Base-by-base conservation (phyloP, 768 basidiomycete genomes). In the Chalciporus piperatus region DNA sequence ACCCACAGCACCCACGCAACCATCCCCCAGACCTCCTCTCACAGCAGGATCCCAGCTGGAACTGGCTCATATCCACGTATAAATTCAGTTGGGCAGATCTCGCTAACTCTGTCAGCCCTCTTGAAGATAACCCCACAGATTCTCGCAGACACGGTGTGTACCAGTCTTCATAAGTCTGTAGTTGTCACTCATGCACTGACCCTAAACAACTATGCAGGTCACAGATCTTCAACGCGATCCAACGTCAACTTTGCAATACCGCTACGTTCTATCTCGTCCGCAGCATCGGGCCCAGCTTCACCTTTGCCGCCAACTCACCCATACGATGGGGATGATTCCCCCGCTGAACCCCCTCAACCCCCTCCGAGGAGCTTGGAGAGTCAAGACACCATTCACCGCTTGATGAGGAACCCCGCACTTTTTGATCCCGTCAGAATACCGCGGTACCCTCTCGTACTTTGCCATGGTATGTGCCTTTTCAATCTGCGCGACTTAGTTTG, bases 381-480 rank as follows among this genome's bases (percentile, higher is more conserved):
- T 20, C 64, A 66, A 27, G 86, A 84, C 58, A 72, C 67, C 13
- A 84, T 91, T 5, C 87, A 88, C 66, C 76, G 76, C 47, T 72
- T 98, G 4, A 81, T 97, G 60, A 72, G 74, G 42, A 83, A 90
- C 59, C 92, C 95, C 3, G 76, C 82, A 0, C 75, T 98, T 25
- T 88, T 81, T 58, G 82, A 94, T 55, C 92, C 91, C 1, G 58
- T 87, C 4, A 79, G 90, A 57, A 78, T 77, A 5, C 93, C 97
- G 2, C 84, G 96, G 6, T 83, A 91, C 67, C 92, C 93, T 1
- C 85, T 99, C 50, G 92, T 96, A 3, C 78, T 98, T n/a, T 97
- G 92, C 64, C 96, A 99, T 71, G 96, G 95, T 92, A 59, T 42
- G 45, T 44, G 19, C 40, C 37, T 45, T 17, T 0, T 54, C 20